Evolutionary conservation across 2,329 filamentous ascomycete genomes (phyloP).

Genomic region (Didymosphaeria variabile): DNA sequence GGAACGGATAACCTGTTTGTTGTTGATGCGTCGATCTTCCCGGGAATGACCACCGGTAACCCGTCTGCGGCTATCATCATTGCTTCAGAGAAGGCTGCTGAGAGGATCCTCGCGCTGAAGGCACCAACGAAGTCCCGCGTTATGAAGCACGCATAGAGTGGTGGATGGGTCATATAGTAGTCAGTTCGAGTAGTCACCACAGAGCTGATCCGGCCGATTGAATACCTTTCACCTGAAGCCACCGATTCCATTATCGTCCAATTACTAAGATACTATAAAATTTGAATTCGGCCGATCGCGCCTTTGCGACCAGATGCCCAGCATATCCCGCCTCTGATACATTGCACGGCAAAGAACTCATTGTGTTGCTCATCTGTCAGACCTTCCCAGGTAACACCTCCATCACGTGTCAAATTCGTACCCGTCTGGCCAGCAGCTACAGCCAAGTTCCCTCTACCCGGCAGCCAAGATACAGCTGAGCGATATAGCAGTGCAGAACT

Average conservation of each 20-base stretch:
- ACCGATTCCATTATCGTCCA: background rate
- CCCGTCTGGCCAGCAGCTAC: slow-evolving; percentile 9
- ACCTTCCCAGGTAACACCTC: slow-evolving; percentile 3
- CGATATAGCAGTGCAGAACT: background rate
- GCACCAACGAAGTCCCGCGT: slow-evolving; percentile 7
- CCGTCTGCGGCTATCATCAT: slow-evolving; percentile 39
- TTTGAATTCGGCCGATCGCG: background rate
- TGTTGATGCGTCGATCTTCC: slow-evolving; percentile 56
- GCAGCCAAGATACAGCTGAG: slow-evolving; percentile 8
- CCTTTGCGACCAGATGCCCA: slow-evolving; percentile 11
- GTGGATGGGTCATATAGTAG: background rate
- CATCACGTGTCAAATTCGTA: slow-evolving; percentile 6
- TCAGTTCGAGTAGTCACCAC: background rate
- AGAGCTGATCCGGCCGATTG: background rate
- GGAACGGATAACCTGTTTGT: slow-evolving; percentile 52
- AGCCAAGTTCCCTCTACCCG: background rate
- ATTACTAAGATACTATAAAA: background rate
- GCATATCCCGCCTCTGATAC: background rate
- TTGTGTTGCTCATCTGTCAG: slow-evolving; percentile 4
- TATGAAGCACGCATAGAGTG: background rate
- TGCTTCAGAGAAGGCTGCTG: slow-evolving; percentile 38
- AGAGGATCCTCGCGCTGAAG: slow-evolving; percentile 38
- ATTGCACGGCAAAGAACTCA: slow-evolving; percentile 7
- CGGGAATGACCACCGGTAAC: slow-evolving; percentile 46
- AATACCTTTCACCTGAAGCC: background rate